A percentile compares a stretch with the other conserved stretches of the same genome.
Evolutionary conservation across 2,329 filamentous ascomycete species (phyloP).

Genomic region (Juglanconis juglandina): DNA sequence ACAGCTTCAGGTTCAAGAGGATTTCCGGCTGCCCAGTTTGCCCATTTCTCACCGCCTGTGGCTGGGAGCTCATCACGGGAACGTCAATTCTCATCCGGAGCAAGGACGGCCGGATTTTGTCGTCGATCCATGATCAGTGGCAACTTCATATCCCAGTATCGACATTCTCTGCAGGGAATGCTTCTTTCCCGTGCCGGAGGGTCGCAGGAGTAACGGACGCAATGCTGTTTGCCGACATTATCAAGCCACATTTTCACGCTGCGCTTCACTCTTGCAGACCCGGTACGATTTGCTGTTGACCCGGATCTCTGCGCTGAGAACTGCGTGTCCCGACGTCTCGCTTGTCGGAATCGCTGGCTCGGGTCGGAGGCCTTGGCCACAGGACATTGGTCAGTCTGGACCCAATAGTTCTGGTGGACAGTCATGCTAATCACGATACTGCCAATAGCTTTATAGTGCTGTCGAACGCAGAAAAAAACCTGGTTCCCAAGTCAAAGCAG

Average conservation of each 20-base stretch:
- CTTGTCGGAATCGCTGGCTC: not conserved
- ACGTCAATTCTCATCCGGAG: constrained; percentile 8
- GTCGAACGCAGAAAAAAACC: not conserved
- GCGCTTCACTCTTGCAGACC: not conserved
- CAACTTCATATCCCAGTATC: not conserved
- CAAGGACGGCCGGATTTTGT: not conserved
- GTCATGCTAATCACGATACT: not conserved
- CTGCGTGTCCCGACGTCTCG: not conserved
- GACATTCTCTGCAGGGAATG: not conserved
- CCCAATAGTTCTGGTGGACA: not conserved
- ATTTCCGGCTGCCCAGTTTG: constrained; percentile 12
- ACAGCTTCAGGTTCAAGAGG: constrained; percentile 8
- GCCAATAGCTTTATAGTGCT: not conserved
- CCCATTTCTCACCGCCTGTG: constrained; percentile 18
- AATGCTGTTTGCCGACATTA: not conserved
- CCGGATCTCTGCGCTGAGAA: not conserved
- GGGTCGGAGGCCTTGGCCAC: not conserved
- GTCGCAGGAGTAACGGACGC: not conserved
- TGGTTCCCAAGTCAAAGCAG: not conserved
- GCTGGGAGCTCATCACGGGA: constrained; percentile 16
- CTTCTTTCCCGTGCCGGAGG: not conserved
- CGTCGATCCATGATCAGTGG: not conserved
- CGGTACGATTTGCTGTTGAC: not conserved
- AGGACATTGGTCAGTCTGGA: not conserved
- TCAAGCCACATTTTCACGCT: not conserved